Evolutionary conservation across 75 land plant species (phyloP), one percentile per base, ranked within the genome.

Genomic region (Cupressus sempervirens): DNA sequence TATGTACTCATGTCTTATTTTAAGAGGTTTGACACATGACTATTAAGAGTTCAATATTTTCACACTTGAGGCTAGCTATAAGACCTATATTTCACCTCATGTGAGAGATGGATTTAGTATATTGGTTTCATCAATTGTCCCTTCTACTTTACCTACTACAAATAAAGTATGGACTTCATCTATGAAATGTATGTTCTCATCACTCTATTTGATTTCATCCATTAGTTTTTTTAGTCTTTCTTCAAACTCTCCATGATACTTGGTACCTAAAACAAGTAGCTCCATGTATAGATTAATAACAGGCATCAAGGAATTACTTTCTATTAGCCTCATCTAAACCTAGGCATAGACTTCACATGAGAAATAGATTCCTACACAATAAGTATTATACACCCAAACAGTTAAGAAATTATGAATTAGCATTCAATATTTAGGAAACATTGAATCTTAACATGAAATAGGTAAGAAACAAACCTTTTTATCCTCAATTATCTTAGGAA

Each of bases 71-170:
- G 43, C 46, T 29, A 79, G 50, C 72, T 40, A 80, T 54, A 80
- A 8, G 83, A 91, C 93, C 93, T 92, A 89, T 14, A 93, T 86
- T 90, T 93, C 93, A 43, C 94, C 94, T 56, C 93, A 84, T 15
- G 91, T 88, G 56, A 93, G 87, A 43, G 90, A 90, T 32, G 94
- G 94, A 53, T 93, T 93, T 72, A 93, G 76, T 40, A 93, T 90
- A 83, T 93, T 93, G 46, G 93, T 89, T 45, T 92, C 93, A 89
- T 92, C 94, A 36, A 91, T 93, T 15, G 93, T 90, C 83, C 93
- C 94, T 75, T 93, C 93, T 41, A 93, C 93, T 41, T 91, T 93
- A 53, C 95, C 95, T 53, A 94, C 95, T 52, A 94, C 95, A 84
- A 93, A 89, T 30, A 93, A 74, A 23, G 92, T 92, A 76, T 93